Base-by-base conservation (phyloP, 2,329 filamentous ascomycete species). In the Hymenoscyphus fructigenus region DNA sequence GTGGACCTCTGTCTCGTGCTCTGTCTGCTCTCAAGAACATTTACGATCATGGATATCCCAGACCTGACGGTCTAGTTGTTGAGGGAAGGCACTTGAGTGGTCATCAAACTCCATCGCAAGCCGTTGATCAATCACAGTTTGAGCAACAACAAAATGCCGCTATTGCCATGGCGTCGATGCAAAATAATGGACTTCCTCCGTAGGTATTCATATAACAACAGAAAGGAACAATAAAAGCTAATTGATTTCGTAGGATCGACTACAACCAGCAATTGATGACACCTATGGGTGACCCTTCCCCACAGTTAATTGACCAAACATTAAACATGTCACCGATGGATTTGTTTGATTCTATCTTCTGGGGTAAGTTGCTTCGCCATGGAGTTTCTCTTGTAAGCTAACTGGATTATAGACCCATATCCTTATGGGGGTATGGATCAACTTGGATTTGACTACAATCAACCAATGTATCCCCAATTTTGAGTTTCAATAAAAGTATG, bases 281-380 rank as follows among this genome's bases (percentile, higher is more conserved):
- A 60, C 66, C 66, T 1, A 57, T 72, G 12, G 64, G 74, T 77
- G 55, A 75, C 73, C 59, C 73, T 6, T 82, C 81, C 57, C 76
- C 86, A 59, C 75, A 78, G 59, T 75, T 79, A 41, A 76, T 85
- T 12, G 86, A 88, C 66, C 84, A 84, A 17, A 79, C 82, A 2
- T 79, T 85, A 38, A 84, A 86, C 69, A 85, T 89, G 80, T 87
- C 86, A 44, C 87, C 87, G 0, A 86, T 89, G 85, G 87, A 89
- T 66, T 77, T 89, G 0, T 89, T 88, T 72, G 86, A 89, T 71
- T 88, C 85, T 3, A 89, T 89, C 57, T 89, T 88, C 78, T 88
- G 85, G 82, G 86, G 86, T 88, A 76, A 28, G 60, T 38, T 55
- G 17, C 6, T 26, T 57, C 34, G 9, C 28, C 17, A 7, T n/a